Conservation (phyloP, 23 red algal genomes). For the Pyropia yezoensis region DNA sequence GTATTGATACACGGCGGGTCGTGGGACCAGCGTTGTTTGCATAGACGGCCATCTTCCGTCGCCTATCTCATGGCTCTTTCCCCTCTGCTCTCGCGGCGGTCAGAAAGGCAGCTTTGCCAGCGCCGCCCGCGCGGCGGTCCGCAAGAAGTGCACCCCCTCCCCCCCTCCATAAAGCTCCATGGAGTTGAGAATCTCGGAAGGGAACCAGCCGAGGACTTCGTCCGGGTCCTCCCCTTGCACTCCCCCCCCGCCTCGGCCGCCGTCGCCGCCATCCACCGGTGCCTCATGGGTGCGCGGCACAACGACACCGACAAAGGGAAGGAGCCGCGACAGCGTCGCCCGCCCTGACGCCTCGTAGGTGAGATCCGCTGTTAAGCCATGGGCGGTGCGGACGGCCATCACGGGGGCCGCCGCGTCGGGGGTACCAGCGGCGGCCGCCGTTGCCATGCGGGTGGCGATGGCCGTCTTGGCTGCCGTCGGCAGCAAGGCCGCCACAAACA, state of each 20-base stretch:
- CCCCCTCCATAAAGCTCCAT: conserved; percentile 21
- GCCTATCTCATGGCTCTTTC: no score
- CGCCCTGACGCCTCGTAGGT: conserved; percentile 18
- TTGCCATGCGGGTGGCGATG: not conserved
- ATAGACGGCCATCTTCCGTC: no score
- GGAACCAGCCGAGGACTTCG: conserved; percentile 16
- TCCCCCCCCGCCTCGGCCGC: not conserved
- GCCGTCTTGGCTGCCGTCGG: not conserved
- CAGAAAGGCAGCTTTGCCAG: no score
- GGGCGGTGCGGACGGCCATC: conserved; percentile 36
- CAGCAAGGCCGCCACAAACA: conserved; percentile 50
- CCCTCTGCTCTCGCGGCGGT: no score
- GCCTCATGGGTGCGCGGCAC: conserved; percentile 15
- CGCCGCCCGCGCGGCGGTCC: no score
- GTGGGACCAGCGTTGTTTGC: no score
- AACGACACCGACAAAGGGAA: conserved; percentile 19
- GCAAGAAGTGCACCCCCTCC: no score
- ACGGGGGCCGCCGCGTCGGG: not conserved
- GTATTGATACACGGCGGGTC: no score
- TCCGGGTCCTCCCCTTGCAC: conserved; percentile 8
- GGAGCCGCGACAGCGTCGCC: not conserved
- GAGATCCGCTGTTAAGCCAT: conserved; percentile 48
- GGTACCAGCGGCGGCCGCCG: conserved; percentile 1
- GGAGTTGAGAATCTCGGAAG: conserved; percentile 31
- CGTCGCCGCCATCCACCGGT: no score